phyloP scores from a whole-genome alignment of 2,329 filamentous ascomycete species.

The Daldinia sp. region DNA sequence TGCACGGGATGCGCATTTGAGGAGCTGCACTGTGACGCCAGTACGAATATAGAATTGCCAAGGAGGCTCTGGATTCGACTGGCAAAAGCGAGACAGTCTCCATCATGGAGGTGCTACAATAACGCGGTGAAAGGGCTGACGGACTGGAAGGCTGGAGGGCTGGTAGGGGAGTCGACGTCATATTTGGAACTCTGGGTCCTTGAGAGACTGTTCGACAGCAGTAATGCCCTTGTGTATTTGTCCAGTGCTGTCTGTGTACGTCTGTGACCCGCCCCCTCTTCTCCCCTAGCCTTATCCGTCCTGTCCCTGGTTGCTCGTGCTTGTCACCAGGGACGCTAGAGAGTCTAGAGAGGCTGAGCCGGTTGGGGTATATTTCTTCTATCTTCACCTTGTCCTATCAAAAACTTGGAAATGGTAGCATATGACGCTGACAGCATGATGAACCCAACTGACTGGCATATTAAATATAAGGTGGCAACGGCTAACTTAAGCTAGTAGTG shows the following conservation, averaged over 20 bases:
- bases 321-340: constrained; percentile 18
- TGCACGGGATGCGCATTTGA: constrained; percentile 5
- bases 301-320: constrained; percentile 3
- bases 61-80: constrained; percentile 22
- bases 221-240: neutral
- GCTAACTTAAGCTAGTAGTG: constrained; percentile 11
- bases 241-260: constrained; percentile 4
- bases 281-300: constrained; percentile 24
- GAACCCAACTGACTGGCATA: constrained; percentile 22
- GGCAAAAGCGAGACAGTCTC: constrained; percentile 5
- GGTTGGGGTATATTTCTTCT: constrained; percentile 23
- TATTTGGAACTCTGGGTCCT: constrained; percentile 21
- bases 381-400: constrained; percentile 33
- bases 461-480: constrained; percentile 32
- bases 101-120: neutral
- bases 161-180: constrained; percentile 34
- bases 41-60: constrained; percentile 23
- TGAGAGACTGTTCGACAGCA: neutral
- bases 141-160: neutral
- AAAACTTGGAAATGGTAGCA: constrained; percentile 41
- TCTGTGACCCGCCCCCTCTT: constrained; percentile 14
- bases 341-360: constrained; percentile 21
- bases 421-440: constrained; percentile 43
- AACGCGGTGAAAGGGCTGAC: constrained; percentile 12
- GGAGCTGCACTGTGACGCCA: constrained; percentile 34